Conservation (phyloP, 75 land plant species). For the Cupressus sempervirens region DNA sequence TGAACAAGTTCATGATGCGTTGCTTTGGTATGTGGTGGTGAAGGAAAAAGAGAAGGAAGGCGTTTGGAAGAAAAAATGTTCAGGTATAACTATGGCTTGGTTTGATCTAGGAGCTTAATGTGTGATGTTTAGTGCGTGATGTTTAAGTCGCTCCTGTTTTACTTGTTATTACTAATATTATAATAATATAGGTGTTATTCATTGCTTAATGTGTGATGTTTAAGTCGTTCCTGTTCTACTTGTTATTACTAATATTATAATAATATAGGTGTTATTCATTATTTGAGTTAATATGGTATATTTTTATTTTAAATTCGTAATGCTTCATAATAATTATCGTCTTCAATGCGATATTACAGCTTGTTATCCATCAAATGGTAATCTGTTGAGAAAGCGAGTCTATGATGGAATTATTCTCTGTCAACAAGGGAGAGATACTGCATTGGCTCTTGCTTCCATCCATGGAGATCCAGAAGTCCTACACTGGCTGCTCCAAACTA, state of each 20-base stretch:
- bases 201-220: too few species aligned
- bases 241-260: too few species aligned
- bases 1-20: not conserved
- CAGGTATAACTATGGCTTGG: not conserved
- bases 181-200: too few species aligned
- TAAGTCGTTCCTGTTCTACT: too few species aligned
- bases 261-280: too few species aligned
- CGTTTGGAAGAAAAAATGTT: not conserved
- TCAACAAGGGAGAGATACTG: not conserved
- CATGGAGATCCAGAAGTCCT: not conserved
- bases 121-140: too few species aligned
- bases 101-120: too few species aligned
- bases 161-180: too few species aligned
- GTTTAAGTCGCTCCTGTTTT: too few species aligned
- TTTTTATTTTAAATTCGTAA: not conserved
- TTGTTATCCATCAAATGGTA: not conserved
- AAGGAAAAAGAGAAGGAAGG: not conserved
- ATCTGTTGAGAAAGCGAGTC: not conserved
- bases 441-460: not conserved
- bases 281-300: not conserved
- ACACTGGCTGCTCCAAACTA: not conserved
- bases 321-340: not conserved
- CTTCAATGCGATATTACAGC: not conserved
- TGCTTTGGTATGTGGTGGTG: not conserved
- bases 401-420: not conserved